Conservation (phyloP, 768 basidiomycete species). For the Mycena kentingensis region DNA sequence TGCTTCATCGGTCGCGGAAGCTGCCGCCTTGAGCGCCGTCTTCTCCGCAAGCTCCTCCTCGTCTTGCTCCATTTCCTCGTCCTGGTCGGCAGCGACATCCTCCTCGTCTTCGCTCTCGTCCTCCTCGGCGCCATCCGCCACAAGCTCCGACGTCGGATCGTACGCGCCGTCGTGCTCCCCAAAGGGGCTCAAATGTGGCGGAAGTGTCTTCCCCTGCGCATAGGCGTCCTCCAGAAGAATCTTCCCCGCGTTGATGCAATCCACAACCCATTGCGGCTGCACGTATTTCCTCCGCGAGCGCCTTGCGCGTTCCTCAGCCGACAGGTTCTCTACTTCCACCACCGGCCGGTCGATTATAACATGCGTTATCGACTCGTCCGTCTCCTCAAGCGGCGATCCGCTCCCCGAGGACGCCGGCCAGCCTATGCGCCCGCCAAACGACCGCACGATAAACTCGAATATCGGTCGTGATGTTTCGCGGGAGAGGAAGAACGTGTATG, state of each 20-base stretch:
- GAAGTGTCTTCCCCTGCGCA: constrained; percentile 80
- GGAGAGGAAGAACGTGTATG: constrained; percentile 91
- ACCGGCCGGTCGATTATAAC: constrained; percentile 91
- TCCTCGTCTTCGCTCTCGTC: constrained; percentile 37
- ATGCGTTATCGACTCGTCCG: constrained; percentile 87
- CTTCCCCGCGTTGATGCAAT: constrained; percentile 88
- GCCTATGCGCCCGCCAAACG: constrained; percentile 89
- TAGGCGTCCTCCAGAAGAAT: constrained; percentile 86
- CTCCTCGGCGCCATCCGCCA: constrained; percentile 37
- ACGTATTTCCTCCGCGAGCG: constrained; percentile 78
- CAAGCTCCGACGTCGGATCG: constrained; percentile 53
- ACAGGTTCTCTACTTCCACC: constrained; percentile 48
- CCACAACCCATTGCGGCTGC: constrained; percentile 98
- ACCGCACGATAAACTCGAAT: constrained; percentile 92
- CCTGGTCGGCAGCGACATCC: constrained; percentile 30
- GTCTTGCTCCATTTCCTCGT: constrained; percentile 31
- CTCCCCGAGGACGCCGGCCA: constrained; percentile 83
- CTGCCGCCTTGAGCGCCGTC: constrained; percentile 35
- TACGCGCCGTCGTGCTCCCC: constrained; percentile 80
- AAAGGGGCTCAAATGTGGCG: constrained; percentile 96
- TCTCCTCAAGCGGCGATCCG: constrained; percentile 78
- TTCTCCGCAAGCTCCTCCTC: constrained; percentile 26
- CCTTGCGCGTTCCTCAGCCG: constrained; percentile 59
- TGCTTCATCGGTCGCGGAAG: constrained; percentile 55
- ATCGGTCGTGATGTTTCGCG: constrained; percentile 89